Percentiles rank a stretch among this genome's conserved stretches.
These are phyloP conservation scores for Mycena pura DNA, from an alignment of 768 basidiomycete species.

Conservation along the genomic window DNA sequence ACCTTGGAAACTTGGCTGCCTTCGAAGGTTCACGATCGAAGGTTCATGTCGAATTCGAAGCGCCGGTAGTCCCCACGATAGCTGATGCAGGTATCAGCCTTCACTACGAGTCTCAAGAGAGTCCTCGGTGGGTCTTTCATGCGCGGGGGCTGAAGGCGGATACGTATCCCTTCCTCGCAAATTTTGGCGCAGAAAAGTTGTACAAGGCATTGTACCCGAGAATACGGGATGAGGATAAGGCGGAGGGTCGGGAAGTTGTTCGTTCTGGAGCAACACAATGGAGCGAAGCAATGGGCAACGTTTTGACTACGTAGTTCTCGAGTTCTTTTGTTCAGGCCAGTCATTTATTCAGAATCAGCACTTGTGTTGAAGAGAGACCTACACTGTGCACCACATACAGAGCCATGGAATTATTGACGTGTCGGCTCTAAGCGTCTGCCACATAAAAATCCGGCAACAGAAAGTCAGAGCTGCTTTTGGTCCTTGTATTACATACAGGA, in stretches of 20 bases:
- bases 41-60: background rate
- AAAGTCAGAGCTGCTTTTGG: too few species aligned
- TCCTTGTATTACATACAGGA: too few species aligned
- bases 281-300: background rate
- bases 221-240: background rate
- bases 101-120: background rate
- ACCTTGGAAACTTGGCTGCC: background rate
- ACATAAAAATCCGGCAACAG: too few species aligned
- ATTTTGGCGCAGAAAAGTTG: background rate
- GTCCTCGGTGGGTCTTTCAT: background rate
- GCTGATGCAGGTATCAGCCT: background rate
- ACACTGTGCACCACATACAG: too few species aligned
- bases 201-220: background rate
- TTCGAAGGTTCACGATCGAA: background rate
- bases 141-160: background rate
- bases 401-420: too few species aligned
- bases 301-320: too few species aligned
- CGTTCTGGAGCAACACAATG: background rate
- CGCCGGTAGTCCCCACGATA: background rate
- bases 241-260: background rate
- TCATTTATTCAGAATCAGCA: too few species aligned
- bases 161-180: background rate
- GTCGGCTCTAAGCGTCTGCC: too few species aligned
- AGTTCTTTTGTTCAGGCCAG: too few species aligned
- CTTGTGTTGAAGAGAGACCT: too few species aligned